Base-by-base conservation (phyloP, 352 stramenopile genomes). In the Globisporangium splendens region DNA sequence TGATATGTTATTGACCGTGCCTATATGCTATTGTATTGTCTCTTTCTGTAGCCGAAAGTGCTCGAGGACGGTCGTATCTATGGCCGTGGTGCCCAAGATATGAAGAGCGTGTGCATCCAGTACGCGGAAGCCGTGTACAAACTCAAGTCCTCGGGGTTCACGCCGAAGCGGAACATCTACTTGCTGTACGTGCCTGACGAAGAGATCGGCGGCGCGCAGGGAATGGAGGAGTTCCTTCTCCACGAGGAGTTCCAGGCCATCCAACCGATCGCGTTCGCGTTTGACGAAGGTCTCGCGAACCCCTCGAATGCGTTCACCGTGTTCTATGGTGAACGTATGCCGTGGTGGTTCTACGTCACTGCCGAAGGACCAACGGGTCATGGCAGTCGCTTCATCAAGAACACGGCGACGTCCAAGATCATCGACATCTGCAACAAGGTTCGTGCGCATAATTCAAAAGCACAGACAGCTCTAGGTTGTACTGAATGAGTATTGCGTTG, bases 81-180 rank as follows among this genome's bases (percentile, higher is more conserved):
- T 62, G 92, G 85, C 54, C 78, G 89, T 31, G 93, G 90, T 17
- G 63, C 90, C 15, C 93, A 98, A 67, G 94, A 98, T 65, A 98
- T 98, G 94, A 98, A 98, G 68, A 96, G 91, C 70, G 95, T 99
- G 8, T 97, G 89, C 62, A 87, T 98, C 49, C 96, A 99, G 70
- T 99, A 99, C 68, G 79, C 97, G 8, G 88, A 98, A 57, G 92
- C 94, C 0, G 73, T 98, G 17, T 63, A 82, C 11, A 63, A 74
- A 1, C 69, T 98, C 20, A 86, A 83, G n/a, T 28, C 76, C 2
- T 57, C 71, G 1, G 76, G 74, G 1, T 97, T 95, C 61, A 68
- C 67, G 33, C 93, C 95, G 10, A 80, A 87, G 55, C 86, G 96
- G 43, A 93, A 87, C 24, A 81, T 98, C 43, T 83, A 97, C 70